Base-by-base conservation (phyloP, 208 protist species). In the Leishmania braziliensis region DNA sequence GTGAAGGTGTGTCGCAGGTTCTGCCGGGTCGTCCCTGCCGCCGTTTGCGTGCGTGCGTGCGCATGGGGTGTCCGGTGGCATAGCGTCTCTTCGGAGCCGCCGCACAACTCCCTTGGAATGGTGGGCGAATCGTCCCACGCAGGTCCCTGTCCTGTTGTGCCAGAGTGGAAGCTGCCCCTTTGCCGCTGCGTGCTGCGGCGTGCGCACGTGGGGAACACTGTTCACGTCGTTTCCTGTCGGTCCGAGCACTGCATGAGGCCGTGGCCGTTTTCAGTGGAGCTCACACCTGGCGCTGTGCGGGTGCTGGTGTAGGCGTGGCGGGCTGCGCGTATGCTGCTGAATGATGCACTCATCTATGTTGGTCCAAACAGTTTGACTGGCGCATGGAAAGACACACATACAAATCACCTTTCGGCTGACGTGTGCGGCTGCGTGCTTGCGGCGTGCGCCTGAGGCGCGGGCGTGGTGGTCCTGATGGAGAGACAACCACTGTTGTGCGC, bases 391-490 rank as follows among this genome's bases (percentile, higher is more conserved):
- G 78, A 76, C 29, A 82, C 73, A 82, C 78, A 77, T 82, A 77
- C 71, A 82, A 81, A 82, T 82, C 78, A 82, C 78, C 78, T 82
- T 82, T 82, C 78, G 78, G 78, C 78, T 82, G 78, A 82, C 51
- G 79, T 60, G 73, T 33, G 48, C 18, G 6, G 69, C 69, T 65
- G 58, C 58, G 3, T 16, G 53, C 20, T 8, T 66, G 60, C 60
- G 8, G 63, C 16, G 63, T 36, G 33, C 36, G 5, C 39, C 10
- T 48, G 66, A 3, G 36, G 29, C 63, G 63, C 39, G 66, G 9
- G 66, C 39, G 77, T 39, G 69, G 79, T 62, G 60, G 79, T 23
- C 18, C 79, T 83, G 79, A 83, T 83, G 79, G 62, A 78, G 29
- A 83, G 72, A 65, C 69, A 78, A 71, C 51, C 54, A 53, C 43